phyloP scores from a whole-genome alignment of 139 green algal species.

The Desmodesmus armatus region DNA sequence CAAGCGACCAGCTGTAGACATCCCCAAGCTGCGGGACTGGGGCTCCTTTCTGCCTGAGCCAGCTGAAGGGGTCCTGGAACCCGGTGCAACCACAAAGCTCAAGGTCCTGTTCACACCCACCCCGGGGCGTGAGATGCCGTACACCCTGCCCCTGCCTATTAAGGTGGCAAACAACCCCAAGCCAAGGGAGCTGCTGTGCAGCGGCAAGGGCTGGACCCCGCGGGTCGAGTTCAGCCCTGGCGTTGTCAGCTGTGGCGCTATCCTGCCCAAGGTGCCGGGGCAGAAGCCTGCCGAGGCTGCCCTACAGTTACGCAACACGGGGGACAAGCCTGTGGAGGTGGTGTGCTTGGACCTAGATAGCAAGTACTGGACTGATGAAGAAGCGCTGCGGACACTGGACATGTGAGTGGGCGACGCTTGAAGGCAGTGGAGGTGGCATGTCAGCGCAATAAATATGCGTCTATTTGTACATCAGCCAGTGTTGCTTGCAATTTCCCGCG shows the following conservation, averaged over 20 bases:
- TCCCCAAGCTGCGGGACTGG: slow-evolving; percentile 73
- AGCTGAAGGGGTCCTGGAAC: slow-evolving; percentile 63
- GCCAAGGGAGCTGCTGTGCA: slow-evolving; percentile 53
- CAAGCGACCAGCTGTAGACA: slow-evolving; percentile 72
- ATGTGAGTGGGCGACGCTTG: slow-evolving; percentile 29
- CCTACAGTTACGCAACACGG: slow-evolving; percentile 71
- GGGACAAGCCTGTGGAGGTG: slow-evolving; percentile 68
- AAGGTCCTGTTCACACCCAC: slow-evolving; percentile 70
- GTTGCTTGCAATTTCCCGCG: too few relatives aligned
- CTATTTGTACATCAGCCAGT: too few relatives aligned
- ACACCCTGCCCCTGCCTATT: slow-evolving; percentile 67
- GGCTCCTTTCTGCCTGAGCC: slow-evolving; percentile 58
- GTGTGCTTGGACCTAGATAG: slow-evolving; percentile 80
- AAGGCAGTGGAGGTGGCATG: not conserved
- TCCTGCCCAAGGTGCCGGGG: slow-evolving; percentile 69
- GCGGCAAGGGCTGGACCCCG: slow-evolving; percentile 58
- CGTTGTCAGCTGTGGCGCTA: slow-evolving; percentile 70
- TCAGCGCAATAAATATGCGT: too few relatives aligned
- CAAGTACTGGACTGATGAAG: slow-evolving; percentile 75
- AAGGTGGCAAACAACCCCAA: slow-evolving; percentile 71
- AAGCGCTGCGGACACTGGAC: slow-evolving; percentile 63
- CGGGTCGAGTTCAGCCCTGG: slow-evolving; percentile 59
- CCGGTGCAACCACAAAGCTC: slow-evolving; percentile 63
- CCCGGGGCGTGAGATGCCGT: slow-evolving; percentile 35
- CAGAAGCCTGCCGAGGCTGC: slow-evolving; percentile 58